Base-by-base conservation (phyloP, 108 stramenopile genomes). In the Nannochloropsis salina region DNA sequence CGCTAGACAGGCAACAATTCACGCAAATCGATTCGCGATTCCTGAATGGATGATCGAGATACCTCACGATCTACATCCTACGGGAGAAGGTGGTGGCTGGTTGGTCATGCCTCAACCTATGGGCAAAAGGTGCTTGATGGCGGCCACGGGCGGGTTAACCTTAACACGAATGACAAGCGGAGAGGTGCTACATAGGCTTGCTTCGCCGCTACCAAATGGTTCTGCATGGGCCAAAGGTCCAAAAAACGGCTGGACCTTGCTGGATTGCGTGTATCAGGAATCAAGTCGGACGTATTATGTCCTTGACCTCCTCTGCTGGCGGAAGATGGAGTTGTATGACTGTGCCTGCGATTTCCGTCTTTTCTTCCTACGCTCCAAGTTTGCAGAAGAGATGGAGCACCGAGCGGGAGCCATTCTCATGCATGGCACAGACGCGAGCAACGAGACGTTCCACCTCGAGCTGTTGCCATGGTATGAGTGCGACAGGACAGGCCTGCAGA, bases 81-180 rank as follows among this genome's bases (percentile, higher is more conserved):
- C 83, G 74, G 85, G 6, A 81, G 15, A 1, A 8, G 81, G 85
- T 22, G 61, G 84, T 9, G 80, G 80, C 41, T 85, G 85, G 85
- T 85, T 22, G n/a, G 79, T 80, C 43, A 12, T 85, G 42, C 43
- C 85, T 5, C 79, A 80, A 6, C 85, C 85, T 9, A 80, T 80
- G 85, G 85, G 85, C n/a, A 80, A 80, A 31, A 12, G 85, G 8
- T 80, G 79, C 81, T 9, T 85, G n/a, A 20, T 85, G 42, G 85
- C 80, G 18, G 80, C 85, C 12, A 22, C 85, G 80, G 61, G 61
- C 61, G 61, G 61, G 8, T n/a, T 74, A 15, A 74, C 61, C 61
- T 15, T 74, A n/a, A 74, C 61, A 74, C 3, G 61, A 1, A 15
- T 74, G 61, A 74, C 8, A 8, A 74, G n/a, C n/a, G 61, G 61